These are phyloP conservation scores for Alternaria solani DNA, from an alignment of 2,329 filamentous ascomycete genomes.

Conservation along the genomic window DNA sequence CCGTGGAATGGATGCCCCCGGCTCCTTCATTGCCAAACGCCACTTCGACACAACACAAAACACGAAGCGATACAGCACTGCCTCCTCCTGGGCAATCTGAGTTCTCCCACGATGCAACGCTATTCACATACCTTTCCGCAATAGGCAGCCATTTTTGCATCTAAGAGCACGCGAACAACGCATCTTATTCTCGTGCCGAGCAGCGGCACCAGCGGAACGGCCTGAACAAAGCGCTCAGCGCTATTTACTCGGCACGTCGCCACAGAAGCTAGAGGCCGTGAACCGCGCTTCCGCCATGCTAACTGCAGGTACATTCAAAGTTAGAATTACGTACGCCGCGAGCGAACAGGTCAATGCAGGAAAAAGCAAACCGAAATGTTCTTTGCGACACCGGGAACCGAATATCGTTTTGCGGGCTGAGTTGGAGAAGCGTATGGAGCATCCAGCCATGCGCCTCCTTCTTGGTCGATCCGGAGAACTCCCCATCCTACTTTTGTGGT, in stretches of 20 bases:
- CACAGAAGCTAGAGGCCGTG: neutral
- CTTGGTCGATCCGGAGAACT: neutral
- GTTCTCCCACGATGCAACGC: neutral
- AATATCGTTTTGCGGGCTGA: neutral
- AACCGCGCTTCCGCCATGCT: neutral
- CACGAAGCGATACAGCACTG: constrained; percentile 4
- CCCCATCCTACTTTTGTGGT: neutral
- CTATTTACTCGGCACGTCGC: neutral
- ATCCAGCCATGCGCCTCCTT: neutral
- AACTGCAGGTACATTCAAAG: constrained; percentile 3
- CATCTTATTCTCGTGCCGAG: neutral
- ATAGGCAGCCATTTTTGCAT: neutral
- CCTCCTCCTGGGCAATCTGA: neutral
- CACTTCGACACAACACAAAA: constrained; percentile 2
- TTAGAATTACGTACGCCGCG: neutral
- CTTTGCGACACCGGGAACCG: neutral
- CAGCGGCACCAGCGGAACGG: neutral
- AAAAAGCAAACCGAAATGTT: neutral
- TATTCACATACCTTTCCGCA: neutral
- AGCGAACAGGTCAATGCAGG: neutral
- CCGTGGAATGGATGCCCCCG: neutral
- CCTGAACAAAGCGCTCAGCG: neutral
- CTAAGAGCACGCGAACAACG: neutral
- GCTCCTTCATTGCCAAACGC: constrained; percentile 1
- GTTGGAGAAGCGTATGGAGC: neutral